Conservation (phyloP, 169 alveolate species). For the Blepharisma undulans region DNA sequence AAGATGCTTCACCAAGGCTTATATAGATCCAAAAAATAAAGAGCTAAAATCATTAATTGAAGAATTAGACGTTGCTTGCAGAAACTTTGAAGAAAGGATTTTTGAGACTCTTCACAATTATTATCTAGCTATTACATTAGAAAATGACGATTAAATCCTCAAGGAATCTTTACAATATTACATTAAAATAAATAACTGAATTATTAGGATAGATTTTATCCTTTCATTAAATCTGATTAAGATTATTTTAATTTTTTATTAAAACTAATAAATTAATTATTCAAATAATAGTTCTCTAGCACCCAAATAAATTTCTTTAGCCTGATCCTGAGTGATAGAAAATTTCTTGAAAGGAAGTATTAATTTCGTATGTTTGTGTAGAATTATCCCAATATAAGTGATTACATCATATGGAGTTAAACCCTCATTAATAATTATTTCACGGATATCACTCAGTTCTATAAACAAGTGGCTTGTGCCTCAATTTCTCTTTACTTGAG, state of each 20-base stretch:
- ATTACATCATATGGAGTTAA: conserved; percentile 9
- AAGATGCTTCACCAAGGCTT: neutral
- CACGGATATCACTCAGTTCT: neutral
- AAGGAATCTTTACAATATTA: too few species aligned
- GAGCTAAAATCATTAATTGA: neutral
- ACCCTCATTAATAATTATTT: conserved; percentile 10
- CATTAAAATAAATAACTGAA: too few species aligned
- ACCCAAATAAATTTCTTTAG: neutral
- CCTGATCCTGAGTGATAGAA: neutral
- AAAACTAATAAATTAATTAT: neutral
- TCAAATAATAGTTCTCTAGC: neutral
- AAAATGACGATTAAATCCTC: neutral
- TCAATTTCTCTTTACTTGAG: neutral
- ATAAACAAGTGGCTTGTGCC: neutral
- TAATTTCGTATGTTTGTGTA: neutral
- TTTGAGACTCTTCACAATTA: neutral
- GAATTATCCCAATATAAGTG: neutral
- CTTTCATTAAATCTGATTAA: too few species aligned
- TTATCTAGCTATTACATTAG: neutral
- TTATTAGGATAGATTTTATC: too few species aligned
- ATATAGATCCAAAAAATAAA: neutral
- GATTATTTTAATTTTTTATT: neutral
- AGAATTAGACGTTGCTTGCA: neutral
- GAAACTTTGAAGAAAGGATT: neutral
- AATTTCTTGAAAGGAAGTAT: conserved; percentile 10